phyloP scores from a whole-genome alignment of 768 basidiomycete species.

The Hypholoma fasciculare region DNA sequence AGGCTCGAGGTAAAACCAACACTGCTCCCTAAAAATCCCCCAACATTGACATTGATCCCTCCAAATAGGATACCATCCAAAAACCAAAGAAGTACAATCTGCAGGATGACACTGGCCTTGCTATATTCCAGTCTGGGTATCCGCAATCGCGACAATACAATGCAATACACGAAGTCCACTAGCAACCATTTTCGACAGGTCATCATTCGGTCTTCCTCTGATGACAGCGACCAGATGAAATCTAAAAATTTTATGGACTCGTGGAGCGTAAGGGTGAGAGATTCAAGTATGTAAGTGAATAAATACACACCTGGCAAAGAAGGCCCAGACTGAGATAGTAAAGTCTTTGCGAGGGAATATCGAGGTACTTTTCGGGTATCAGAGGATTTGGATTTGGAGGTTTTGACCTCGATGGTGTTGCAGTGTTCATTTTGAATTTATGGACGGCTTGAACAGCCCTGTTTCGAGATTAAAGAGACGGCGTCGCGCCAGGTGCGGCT shows the following conservation, averaged over 20 bases:
- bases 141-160: conserved; percentile 58
- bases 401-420: conserved; percentile 7
- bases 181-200: conserved; percentile 72
- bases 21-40: conserved; percentile 21
- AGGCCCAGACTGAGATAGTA: conserved; percentile 77
- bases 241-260: conserved; percentile 81
- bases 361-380: conserved; percentile 73
- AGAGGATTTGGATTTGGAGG: conserved; percentile 38
- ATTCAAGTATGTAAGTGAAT: not conserved
- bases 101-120: conserved; percentile 60
- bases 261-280: conserved; percentile 3
- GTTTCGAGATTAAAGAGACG: not conserved
- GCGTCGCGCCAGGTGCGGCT: not conserved
- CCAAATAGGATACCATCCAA: conserved; percentile 74
- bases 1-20: conserved; percentile 22
- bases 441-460: not conserved
- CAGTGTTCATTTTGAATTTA: conserved; percentile 11
- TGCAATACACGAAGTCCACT: conserved; percentile 63
- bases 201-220: conserved; percentile 40
- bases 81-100: conserved; percentile 61
- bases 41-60: conserved; percentile 57
- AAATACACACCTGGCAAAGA: conserved; percentile 62
- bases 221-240: conserved; percentile 55
- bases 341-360: conserved; percentile 77
- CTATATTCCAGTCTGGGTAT: conserved; percentile 75